Percentiles rank a stretch among this genome's conserved stretches.
phyloP scores from a whole-genome alignment of 2,329 filamentous ascomycete species.

The Hypocrella siamensis region DNA sequence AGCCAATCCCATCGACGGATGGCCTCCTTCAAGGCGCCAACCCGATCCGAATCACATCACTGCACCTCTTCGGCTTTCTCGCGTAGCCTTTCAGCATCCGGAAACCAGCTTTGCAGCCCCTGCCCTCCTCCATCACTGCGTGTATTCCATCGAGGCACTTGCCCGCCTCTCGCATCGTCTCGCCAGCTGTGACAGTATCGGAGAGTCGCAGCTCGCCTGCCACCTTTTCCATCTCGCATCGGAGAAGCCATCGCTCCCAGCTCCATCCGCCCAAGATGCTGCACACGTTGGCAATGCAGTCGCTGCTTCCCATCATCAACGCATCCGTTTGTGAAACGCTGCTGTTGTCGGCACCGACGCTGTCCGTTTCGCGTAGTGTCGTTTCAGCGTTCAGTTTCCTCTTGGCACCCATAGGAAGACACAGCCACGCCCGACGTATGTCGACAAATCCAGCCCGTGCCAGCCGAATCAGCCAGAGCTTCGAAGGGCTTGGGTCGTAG shows the following conservation, averaged over 20 bases:
- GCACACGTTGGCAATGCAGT: slow-evolving; percentile 57
- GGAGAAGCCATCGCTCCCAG: slow-evolving; percentile 94
- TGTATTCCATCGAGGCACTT: slow-evolving; percentile 45
- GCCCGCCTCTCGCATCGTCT: slow-evolving; percentile 38
- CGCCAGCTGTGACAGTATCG: slow-evolving; percentile 34
- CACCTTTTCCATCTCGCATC: slow-evolving; percentile 67
- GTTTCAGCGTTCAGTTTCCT: slow-evolving; percentile 12
- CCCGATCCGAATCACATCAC: slow-evolving; percentile 22
- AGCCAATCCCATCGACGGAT: no score
- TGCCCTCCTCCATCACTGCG: slow-evolving; percentile 47
- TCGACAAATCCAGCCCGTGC: slow-evolving; percentile 61
- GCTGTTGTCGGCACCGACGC: slow-evolving; percentile 23
- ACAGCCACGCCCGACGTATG: slow-evolving; percentile 75
- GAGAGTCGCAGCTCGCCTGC: slow-evolving; percentile 47
- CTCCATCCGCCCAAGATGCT: slow-evolving; percentile 76
- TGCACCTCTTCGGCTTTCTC: slow-evolving; percentile 36
- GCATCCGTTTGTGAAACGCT: slow-evolving; percentile 42
- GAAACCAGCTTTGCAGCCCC: slow-evolving; percentile 41
- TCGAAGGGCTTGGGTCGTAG: slow-evolving; percentile 75
- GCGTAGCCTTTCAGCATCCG: slow-evolving; percentile 48
- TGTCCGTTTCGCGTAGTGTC: slow-evolving; percentile 14
- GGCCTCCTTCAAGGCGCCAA: slow-evolving; percentile 9
- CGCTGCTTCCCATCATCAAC: slow-evolving; percentile 49
- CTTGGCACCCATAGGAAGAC: slow-evolving; percentile 61
- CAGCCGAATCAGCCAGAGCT: slow-evolving; percentile 63